Evolutionary conservation across 495 filamentous ascomycete genomes (phyloP).

Genomic region (Daldinia grandis): DNA sequence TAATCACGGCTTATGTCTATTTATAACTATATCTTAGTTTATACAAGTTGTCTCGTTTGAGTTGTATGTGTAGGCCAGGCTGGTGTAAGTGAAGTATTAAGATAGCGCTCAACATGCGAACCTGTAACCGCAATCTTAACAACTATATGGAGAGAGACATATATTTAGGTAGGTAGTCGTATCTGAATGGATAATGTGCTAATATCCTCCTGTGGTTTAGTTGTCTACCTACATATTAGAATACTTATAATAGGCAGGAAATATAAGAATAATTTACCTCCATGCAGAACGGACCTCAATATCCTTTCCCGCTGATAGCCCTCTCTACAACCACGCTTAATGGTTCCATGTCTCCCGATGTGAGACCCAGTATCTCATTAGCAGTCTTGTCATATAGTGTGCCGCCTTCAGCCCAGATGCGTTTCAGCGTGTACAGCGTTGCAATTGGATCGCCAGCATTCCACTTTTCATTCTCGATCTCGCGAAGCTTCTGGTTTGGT

Average conservation of each 20-base stretch:
- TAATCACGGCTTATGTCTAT: neutral
- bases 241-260: neutral
- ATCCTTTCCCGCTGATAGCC: slow-evolving; percentile 45
- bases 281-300: neutral
- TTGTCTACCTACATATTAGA: too few species aligned
- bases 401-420: slow-evolving; percentile 77
- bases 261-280: neutral
- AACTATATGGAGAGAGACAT: neutral
- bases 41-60: neutral
- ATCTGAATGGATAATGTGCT: too few species aligned
- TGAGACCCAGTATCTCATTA: slow-evolving; percentile 64
- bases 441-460: slow-evolving; percentile 60
- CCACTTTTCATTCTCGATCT: slow-evolving; percentile 65
- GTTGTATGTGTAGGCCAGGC: neutral
- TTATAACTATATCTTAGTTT: neutral
- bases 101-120: neutral
- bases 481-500: slow-evolving; percentile 58
- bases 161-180: too few species aligned
- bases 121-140: neutral
- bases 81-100: neutral
- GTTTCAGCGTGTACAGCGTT: slow-evolving; percentile 64
- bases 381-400: slow-evolving; percentile 74
- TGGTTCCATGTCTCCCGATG: slow-evolving; percentile 55
- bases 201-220: neutral
- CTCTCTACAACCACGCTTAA: slow-evolving; percentile 58